Evolutionary conservation across 179 eudicot species (phyloP).

Genomic region (Carnegiea gigantea): DNA sequence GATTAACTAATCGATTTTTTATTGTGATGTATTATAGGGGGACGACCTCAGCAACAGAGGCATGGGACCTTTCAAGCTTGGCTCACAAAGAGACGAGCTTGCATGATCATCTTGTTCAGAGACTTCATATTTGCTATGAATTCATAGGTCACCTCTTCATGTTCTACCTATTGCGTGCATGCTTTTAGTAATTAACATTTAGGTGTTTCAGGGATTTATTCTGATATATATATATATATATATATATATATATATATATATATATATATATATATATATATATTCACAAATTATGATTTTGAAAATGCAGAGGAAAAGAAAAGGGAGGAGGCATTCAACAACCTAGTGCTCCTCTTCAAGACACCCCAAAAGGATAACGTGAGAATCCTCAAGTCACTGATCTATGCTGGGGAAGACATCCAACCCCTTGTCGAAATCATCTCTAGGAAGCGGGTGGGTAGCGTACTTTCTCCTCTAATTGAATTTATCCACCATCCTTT

Average conservation of each 20-base stretch:
- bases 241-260: too few relatives aligned
- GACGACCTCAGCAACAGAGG: conserved; percentile 21
- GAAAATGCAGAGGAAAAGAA: conserved; percentile 48
- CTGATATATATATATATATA: too few relatives aligned
- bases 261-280: too few relatives aligned
- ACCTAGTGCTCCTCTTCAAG: conserved; percentile 41
- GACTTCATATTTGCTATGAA: conserved; percentile 44
- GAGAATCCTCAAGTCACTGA: conserved; percentile 41
- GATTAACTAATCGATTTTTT: neutral
- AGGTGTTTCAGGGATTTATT: too few relatives aligned
- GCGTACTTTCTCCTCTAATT: neutral
- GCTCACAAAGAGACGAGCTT: conserved; percentile 59
- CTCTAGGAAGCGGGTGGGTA: conserved; percentile 35
- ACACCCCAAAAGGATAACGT: conserved; percentile 47
- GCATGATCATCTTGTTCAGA: conserved; percentile 44
- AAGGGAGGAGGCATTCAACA: conserved; percentile 27
- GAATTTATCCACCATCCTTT: neutral
- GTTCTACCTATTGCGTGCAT: too few relatives aligned
- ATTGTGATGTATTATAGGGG: conserved; percentile 9
- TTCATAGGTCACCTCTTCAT: conserved; percentile 13
- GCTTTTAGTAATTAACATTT: too few relatives aligned
- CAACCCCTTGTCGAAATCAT: conserved; percentile 43
- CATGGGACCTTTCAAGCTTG: conserved; percentile 75
- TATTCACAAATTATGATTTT: neutral
- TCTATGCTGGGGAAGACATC: conserved; percentile 42